These are phyloP conservation scores for Parachaetomium inaequale DNA, from an alignment of 495 filamentous ascomycete genomes.

Conservation along the genomic window DNA sequence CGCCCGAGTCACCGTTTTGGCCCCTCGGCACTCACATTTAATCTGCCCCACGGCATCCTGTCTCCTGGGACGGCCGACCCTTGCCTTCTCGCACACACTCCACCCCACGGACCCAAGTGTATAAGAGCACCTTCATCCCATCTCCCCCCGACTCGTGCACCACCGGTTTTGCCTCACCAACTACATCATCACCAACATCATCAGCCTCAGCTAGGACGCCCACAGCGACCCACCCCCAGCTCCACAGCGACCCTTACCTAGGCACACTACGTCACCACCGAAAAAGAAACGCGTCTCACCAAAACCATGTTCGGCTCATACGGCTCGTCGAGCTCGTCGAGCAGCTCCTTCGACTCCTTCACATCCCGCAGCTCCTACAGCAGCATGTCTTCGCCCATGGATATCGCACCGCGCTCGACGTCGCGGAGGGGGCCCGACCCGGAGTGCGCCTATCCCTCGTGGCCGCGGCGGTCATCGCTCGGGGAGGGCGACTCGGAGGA, in stretches of 20 bases:
- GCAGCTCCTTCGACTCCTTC: constrained; percentile 28
- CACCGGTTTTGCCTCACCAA: background rate
- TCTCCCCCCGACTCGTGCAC: constrained; percentile 5
- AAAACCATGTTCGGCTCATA: constrained; percentile 46
- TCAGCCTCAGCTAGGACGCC: constrained; percentile 4
- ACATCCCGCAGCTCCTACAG: constrained; percentile 25
- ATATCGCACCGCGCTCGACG: constrained; percentile 47
- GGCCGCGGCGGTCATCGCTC: constrained; percentile 46
- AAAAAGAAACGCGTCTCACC: constrained; percentile 9
- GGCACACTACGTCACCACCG: constrained; percentile 10
- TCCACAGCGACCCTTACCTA: constrained; percentile 1
- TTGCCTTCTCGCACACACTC: constrained; percentile 11
- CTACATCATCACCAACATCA: constrained; percentile 17
- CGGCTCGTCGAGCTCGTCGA: constrained; percentile 36
- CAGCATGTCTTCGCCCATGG: constrained; percentile 48
- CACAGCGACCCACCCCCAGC: background rate
- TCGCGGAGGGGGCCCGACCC: constrained; percentile 38
- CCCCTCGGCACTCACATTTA: constrained; percentile 16
- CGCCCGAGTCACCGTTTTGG: constrained; percentile 8
- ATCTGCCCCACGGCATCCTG: constrained; percentile 36
- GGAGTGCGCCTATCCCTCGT: constrained; percentile 50
- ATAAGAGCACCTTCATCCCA: constrained; percentile 22
- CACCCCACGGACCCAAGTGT: constrained; percentile 9
- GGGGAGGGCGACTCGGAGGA: constrained; percentile 38
- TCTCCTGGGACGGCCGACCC: constrained; percentile 28